A percentile compares a stretch with the other conserved stretches of the same genome.
Evolutionary conservation across 2,329 filamentous ascomycete species (phyloP).

Genomic region (Pseudogymnoascus sp.): DNA sequence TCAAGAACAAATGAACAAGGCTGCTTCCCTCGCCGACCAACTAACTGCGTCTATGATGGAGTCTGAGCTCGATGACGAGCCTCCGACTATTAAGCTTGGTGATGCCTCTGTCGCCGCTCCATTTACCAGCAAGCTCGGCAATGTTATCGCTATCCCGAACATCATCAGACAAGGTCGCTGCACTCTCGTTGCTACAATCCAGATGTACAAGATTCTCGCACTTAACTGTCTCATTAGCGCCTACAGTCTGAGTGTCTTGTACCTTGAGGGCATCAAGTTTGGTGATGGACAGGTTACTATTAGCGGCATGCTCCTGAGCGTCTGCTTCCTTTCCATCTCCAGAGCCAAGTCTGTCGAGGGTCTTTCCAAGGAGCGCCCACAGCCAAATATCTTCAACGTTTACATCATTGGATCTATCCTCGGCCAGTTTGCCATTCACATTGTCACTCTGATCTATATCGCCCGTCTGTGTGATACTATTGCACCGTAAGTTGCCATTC

Average conservation of each 20-base stretch:
- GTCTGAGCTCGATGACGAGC: constrained; percentile 77
- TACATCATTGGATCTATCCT: constrained; percentile 98
- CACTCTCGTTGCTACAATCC: constrained; percentile 94
- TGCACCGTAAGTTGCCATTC: constrained; percentile 61
- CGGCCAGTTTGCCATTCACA: constrained; percentile 94
- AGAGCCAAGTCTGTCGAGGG: constrained; percentile 92
- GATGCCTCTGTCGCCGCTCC: constrained; percentile 96
- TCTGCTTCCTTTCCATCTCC: constrained; percentile 98
- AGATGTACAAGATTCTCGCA: constrained; percentile 99
- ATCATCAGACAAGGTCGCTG: constrained; percentile 97
- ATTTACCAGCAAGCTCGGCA: constrained; percentile 95
- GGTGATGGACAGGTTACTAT: constrained; percentile 98
- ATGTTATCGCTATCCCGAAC: constrained; percentile 94
- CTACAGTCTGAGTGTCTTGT: constrained; percentile 92
- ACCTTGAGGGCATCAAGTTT: constrained; percentile 98
- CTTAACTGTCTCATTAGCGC: constrained; percentile 97
- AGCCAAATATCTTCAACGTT: constrained; percentile 97
- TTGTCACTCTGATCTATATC: constrained; percentile 88
- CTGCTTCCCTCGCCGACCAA: constrained; percentile 76
- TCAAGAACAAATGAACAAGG: constrained; percentile 63
- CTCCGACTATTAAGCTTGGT: constrained; percentile 91
- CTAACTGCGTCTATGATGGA: constrained; percentile 86
- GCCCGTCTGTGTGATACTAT: constrained; percentile 79
- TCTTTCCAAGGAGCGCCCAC: constrained; percentile 91
- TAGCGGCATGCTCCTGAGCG: constrained; percentile 98